Evolutionary conservation across 1,284 basidiomycete species (phyloP).

Genomic region (Ganoderma boninense): DNA sequence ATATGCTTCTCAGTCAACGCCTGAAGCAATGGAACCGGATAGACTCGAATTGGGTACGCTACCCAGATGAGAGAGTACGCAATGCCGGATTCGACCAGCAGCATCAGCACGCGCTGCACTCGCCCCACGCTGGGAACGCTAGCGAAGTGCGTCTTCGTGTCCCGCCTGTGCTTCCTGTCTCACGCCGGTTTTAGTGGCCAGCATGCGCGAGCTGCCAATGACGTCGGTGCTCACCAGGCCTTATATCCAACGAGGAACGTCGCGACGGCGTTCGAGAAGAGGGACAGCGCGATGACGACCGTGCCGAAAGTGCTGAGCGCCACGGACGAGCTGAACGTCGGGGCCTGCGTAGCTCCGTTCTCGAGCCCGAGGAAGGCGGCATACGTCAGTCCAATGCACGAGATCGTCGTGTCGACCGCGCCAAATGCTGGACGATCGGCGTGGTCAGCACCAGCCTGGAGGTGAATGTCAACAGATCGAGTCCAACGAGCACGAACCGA

Average conservation of each 20-base stretch:
- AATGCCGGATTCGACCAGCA: conserved; percentile 4
- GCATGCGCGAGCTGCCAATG: too few relatives aligned
- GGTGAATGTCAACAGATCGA: too few relatives aligned
- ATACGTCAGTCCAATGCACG: too few relatives aligned
- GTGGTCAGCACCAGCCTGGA: neutral
- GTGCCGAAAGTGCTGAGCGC: too few relatives aligned
- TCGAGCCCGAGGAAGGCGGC: neutral
- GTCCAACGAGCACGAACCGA: neutral
- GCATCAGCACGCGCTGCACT: neutral
- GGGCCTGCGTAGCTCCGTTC: too few relatives aligned
- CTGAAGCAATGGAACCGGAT: too few relatives aligned
- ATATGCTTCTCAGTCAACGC: too few relatives aligned
- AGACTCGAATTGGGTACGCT: too few relatives aligned
- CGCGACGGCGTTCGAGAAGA: neutral
- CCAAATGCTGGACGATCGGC: neutral
- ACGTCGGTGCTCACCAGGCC: too few relatives aligned
- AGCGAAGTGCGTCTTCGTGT: neutral
- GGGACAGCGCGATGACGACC: neutral
- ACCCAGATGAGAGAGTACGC: conserved; percentile 4
- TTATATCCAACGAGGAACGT: neutral
- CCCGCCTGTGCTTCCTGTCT: neutral
- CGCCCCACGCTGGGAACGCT: neutral
- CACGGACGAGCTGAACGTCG: too few relatives aligned
- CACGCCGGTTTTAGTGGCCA: too few relatives aligned
- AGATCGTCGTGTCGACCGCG: neutral